A percentile compares a stretch with the other conserved stretches of the same genome.
These are phyloP conservation scores for Cladosporium austrohemisphaericum DNA, from an alignment of 2,329 filamentous ascomycete genomes.

Conservation along the genomic window DNA sequence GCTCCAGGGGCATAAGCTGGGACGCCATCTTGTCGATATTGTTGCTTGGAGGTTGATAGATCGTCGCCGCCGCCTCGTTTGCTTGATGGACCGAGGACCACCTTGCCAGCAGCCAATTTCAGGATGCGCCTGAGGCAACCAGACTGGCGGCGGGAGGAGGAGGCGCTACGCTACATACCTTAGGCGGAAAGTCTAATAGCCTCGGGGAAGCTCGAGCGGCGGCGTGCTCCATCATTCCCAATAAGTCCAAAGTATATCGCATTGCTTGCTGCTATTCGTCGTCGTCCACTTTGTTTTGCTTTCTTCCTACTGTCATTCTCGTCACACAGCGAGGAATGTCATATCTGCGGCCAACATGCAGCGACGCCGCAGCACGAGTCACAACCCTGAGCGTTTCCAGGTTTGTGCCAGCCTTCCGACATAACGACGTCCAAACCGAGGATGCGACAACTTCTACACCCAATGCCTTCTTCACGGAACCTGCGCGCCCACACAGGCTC, in stretches of 20 bases:
- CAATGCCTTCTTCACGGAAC: neutral
- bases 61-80: constrained; percentile 24
- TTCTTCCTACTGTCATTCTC: neutral
- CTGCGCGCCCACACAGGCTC: constrained; percentile 12
- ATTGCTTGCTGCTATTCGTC: neutral
- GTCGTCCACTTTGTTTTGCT: neutral
- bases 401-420: neutral
- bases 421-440: constrained; percentile 1
- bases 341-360: constrained; percentile 15
- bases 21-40: constrained; percentile 24
- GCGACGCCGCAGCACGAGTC: constrained; percentile 13
- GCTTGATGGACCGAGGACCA: neutral
- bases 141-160: too few relatives aligned
- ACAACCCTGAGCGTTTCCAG: constrained; percentile 4
- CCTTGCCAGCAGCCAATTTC: neutral
- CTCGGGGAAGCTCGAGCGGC: neutral
- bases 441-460: neutral
- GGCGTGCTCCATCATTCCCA: neutral
- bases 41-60: constrained; percentile 28
- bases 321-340: constrained; percentile 10
- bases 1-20: constrained; percentile 54
- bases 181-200: neutral
- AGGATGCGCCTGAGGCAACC: neutral
- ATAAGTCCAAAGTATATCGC: neutral
- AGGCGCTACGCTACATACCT: neutral